These are phyloP conservation scores for Alternaria sp. DNA, from an alignment of 2,329 filamentous ascomycete species.

Conservation along the genomic window DNA sequence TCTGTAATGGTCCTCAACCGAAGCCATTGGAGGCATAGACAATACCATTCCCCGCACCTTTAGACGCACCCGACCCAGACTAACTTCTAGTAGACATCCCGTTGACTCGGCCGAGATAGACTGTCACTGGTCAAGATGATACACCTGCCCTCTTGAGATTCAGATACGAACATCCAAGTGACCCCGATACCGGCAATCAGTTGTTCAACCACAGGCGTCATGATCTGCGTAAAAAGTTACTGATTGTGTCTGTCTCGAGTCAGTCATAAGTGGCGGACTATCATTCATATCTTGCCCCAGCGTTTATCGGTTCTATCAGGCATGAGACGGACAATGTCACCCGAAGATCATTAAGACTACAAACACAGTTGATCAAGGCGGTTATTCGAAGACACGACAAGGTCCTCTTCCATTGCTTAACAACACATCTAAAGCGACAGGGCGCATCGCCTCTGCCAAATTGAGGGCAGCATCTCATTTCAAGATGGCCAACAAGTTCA, in stretches of 20 bases:
- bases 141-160: constrained; percentile 20
- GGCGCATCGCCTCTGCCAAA: not conserved
- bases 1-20: constrained; percentile 13
- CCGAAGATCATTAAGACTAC: constrained; percentile 16
- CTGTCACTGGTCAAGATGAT: constrained; percentile 1
- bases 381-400: not conserved
- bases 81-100: constrained; percentile 17
- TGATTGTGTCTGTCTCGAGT: constrained; percentile 22
- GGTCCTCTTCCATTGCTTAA: not conserved
- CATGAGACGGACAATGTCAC: constrained; percentile 17
- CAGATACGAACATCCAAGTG: constrained; percentile 6
- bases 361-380: constrained; percentile 3
- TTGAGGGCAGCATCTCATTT: not conserved
- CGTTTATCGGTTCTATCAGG: constrained; percentile 14
- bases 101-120: constrained; percentile 12
- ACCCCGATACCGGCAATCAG: constrained; percentile 27
- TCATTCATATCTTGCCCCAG: constrained; percentile 24
- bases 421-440: not conserved
- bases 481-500: constrained; percentile 41
- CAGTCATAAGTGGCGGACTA: constrained; percentile 22
- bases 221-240: constrained; percentile 22
- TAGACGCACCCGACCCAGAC: constrained; percentile 1
- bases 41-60: constrained; percentile 18
- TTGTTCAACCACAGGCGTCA: constrained; percentile 2
- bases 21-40: constrained; percentile 9